These are phyloP conservation scores for Phaseolus coccineus DNA, from an alignment of 331 rosid genomes.

Conservation along the genomic window DNA sequence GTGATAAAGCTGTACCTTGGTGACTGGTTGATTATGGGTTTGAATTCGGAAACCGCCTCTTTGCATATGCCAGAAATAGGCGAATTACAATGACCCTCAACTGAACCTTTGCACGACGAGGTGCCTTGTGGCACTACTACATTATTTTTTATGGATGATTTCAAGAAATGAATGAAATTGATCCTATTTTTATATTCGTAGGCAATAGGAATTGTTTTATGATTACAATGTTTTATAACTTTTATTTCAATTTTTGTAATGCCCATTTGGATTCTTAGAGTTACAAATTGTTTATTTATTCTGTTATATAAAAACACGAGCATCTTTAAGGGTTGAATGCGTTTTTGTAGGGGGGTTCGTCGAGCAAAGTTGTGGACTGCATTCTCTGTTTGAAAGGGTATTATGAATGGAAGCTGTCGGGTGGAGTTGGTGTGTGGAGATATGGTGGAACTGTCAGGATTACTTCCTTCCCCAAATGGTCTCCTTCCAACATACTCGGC, in stretches of 20 bases:
- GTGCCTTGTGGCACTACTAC: no score
- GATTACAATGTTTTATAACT: no score
- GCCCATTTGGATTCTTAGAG: no score
- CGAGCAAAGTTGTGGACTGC: slow-evolving; percentile 88
- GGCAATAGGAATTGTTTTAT: no score
- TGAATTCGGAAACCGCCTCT: neutral
- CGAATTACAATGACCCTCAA: no score
- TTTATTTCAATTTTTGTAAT: no score
- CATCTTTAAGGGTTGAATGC: neutral
- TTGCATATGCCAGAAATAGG: neutral
- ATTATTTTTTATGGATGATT: no score
- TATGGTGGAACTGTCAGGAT: slow-evolving; percentile 94
- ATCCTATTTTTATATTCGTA: no score
- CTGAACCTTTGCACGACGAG: no score
- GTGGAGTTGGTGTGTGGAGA: slow-evolving; percentile 96
- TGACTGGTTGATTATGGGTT: neutral
- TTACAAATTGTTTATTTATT: no score
- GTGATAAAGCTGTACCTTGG: no score
- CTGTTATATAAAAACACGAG: neutral
- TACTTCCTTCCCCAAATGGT: slow-evolving; percentile 68
- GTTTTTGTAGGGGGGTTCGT: slow-evolving; percentile 77
- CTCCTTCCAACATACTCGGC: slow-evolving; percentile 55
- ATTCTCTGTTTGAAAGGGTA: slow-evolving; percentile 92
- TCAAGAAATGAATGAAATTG: no score
- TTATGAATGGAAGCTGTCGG: slow-evolving; percentile 83